Base-by-base conservation (phyloP, 192 early-diverging fungal genomes). In the Coemansia sp. region DNA sequence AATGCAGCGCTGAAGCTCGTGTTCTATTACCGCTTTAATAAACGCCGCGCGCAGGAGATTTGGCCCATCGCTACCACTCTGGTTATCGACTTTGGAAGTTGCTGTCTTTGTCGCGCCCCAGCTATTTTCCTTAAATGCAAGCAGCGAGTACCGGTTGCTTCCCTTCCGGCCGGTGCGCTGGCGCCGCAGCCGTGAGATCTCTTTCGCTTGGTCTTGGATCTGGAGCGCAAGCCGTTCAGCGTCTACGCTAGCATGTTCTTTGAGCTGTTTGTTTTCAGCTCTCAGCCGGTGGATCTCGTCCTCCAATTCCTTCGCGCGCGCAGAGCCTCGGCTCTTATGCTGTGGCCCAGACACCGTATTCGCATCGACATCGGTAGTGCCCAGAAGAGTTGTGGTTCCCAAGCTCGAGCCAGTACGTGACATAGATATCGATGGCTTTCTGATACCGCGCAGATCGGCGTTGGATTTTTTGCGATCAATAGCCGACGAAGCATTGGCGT, bases 1-100 rank as follows among this genome's bases (percentile, higher is more conserved):
- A 24, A 78, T 76, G 43, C 81, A 84, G 12, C 81, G 76, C 35
- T 75, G 68, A 12, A 84, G 51, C 62, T 84, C 81, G 61, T 63
- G 30, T n/a, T 78, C 76, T 0, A 84, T 62, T 21, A 75, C 72
- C 5, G 72, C 63, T 55, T 76, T 75, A 51, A 84, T 76, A 23
- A 76, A 84, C 10, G 81, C 81, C 5, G 76, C 72, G 16, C 81
- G 81, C 67, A 84, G 35, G 10, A 78, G 72, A 15, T 67, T 69
- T 9, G 73, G 72, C 9, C 69, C 69, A 26, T 34, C 59, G 60
- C 60, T 49, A 16, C 62, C 38, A 35, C 35, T 51, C 5, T 58
- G 64, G 9, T 56, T 38, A 39, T 38, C 52, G 2, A 41, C 21
- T 6, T 35, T 16, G 16, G n/a, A 38, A 12, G 24, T 7, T 43